phyloP scores from a whole-genome alignment of 441 rosid genomes.

The Viola pubescens region DNA sequence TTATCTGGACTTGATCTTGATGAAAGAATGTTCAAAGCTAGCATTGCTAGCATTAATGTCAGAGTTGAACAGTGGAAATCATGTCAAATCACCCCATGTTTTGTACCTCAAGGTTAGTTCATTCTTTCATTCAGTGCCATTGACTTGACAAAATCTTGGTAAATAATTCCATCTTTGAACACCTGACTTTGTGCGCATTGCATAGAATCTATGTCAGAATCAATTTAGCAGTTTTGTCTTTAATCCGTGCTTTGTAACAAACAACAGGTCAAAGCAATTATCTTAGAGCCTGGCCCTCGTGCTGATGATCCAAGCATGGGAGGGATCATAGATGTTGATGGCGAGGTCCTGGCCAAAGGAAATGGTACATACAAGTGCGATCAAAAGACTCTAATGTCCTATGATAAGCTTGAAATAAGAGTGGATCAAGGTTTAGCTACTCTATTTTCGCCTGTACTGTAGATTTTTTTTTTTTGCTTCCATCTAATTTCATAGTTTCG shows the following conservation, averaged over 20 bases:
- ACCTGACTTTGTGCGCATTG: too few relatives aligned
- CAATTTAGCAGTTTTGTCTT: neutral
- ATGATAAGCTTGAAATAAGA: conserved; percentile 49
- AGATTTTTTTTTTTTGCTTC: neutral
- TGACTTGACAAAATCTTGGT: too few relatives aligned
- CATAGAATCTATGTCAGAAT: neutral
- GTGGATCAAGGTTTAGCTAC: conserved; percentile 87
- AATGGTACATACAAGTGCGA: conserved; percentile 42
- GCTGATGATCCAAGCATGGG: conserved; percentile 45
- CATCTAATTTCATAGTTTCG: neutral
- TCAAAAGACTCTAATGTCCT: conserved; percentile 50
- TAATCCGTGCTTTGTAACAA: conserved; percentile 11
- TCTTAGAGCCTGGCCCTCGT: conserved; percentile 63
- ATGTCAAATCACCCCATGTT: conserved; percentile 60
- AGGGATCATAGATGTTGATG: conserved; percentile 86
- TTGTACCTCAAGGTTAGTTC: conserved; percentile 60
- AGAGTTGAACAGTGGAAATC: conserved; percentile 49
- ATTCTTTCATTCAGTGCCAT: too few relatives aligned
- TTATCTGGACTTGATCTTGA: conserved; percentile 64
- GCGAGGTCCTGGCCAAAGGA: conserved; percentile 83
- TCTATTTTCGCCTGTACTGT: conserved; percentile 51
- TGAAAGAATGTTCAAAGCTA: conserved; percentile 53
- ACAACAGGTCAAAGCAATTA: conserved; percentile 70
- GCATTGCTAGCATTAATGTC: conserved; percentile 54
- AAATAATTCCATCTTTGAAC: too few relatives aligned